phyloP scores from a whole-genome alignment of 2,329 filamentous ascomycete species.

The Phialophora macrospora region DNA sequence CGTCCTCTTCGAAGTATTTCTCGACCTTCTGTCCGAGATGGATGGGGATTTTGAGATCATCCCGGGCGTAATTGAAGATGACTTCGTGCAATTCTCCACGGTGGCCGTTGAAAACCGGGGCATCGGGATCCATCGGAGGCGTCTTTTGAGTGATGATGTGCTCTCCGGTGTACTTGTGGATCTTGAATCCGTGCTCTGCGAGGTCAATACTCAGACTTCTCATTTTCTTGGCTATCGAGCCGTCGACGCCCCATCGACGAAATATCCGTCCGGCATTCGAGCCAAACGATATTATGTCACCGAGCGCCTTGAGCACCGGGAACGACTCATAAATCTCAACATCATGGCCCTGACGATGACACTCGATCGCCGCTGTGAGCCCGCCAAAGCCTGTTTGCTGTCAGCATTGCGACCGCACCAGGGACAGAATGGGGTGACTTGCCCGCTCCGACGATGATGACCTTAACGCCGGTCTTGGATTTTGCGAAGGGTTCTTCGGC shows the following conservation, averaged over 20 bases:
- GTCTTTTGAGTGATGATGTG: slow-evolving; percentile 62
- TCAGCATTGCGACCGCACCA: background rate
- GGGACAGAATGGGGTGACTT: slow-evolving; percentile 11
- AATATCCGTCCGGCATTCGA: slow-evolving; percentile 67
- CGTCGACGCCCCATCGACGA: slow-evolving; percentile 59
- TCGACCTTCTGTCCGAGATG: slow-evolving; percentile 58
- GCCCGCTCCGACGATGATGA: slow-evolving; percentile 58
- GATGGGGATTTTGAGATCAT: slow-evolving; percentile 62
- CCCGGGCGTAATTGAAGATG: slow-evolving; percentile 63
- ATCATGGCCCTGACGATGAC: slow-evolving; percentile 37
- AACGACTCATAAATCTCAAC: slow-evolving; percentile 36
- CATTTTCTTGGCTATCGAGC: slow-evolving; percentile 55
- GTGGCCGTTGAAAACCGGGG: slow-evolving; percentile 65
- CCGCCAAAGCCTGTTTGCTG: slow-evolving; percentile 42
- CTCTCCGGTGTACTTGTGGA: slow-evolving; percentile 67
- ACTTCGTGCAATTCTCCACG: slow-evolving; percentile 65
- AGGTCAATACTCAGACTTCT: slow-evolving; percentile 60
- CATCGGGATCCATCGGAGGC: slow-evolving; percentile 52
- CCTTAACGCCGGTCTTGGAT: slow-evolving; percentile 57
- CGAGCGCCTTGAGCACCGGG: slow-evolving; percentile 61
- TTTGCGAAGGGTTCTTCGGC: slow-evolving; percentile 41
- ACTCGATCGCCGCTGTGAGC: slow-evolving; percentile 45
- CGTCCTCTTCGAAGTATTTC: slow-evolving; percentile 61
- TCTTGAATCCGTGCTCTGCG: slow-evolving; percentile 61
- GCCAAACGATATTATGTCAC: slow-evolving; percentile 67